phyloP scores from a whole-genome alignment of 2,329 filamentous ascomycete genomes.

The Colletotrichum trifolii region DNA sequence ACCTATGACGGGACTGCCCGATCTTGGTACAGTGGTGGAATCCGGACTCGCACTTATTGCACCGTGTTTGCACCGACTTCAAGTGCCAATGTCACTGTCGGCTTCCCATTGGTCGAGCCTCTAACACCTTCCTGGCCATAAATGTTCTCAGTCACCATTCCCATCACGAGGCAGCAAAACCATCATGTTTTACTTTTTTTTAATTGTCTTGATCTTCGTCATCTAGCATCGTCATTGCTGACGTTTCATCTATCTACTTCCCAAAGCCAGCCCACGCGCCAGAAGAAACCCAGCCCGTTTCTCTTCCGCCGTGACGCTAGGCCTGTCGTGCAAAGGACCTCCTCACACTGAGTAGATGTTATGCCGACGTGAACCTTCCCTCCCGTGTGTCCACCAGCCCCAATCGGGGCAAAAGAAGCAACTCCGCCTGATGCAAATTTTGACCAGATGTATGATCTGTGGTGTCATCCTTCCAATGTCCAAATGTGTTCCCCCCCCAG shows the following conservation, averaged over 20 bases:
- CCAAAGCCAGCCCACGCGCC: not conserved
- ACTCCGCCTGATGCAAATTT: conserved; percentile 36
- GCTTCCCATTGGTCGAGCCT: conserved; percentile 5
- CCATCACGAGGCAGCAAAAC: not conserved
- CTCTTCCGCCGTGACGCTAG: not conserved
- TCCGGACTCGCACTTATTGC: not conserved
- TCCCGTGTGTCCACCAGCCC: not conserved
- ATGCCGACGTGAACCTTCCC: not conserved
- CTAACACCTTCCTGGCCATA: not conserved
- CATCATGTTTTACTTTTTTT: conserved; percentile 14
- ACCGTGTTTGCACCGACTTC: conserved; percentile 1
- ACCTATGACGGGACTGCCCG: not conserved
- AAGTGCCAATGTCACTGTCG: conserved; percentile 15
- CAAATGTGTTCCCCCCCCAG: conserved; percentile 4
- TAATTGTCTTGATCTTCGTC: conserved; percentile 22
- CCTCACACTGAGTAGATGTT: conserved; percentile 16
- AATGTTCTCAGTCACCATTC: not conserved
- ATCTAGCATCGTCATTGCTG: conserved; percentile 25
- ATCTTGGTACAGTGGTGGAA: not conserved
- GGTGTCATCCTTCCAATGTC: conserved; percentile 21
- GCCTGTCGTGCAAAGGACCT: not conserved
- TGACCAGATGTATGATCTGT: conserved; percentile 13
- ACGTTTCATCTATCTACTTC: conserved; percentile 34
- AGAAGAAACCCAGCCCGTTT: conserved; percentile 3
- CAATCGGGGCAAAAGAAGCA: conserved; percentile 19